phyloP scores from a whole-genome alignment of 164 flowering plant genomes.

The Aristolochia californica region DNA sequence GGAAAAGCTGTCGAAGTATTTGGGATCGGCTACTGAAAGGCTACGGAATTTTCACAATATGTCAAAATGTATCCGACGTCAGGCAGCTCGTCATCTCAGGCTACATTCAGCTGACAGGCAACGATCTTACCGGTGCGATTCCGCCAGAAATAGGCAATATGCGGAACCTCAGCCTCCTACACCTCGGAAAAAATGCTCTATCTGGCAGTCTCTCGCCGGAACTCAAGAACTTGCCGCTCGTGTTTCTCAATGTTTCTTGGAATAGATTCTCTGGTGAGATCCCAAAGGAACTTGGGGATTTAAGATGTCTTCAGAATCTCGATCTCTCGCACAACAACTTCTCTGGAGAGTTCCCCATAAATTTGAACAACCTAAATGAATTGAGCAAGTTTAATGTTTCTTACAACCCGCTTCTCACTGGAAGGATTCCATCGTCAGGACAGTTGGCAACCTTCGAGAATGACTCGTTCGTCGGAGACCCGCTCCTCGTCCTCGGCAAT shows the following conservation, averaged over 20 bases:
- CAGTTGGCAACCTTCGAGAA: conserved; percentile 71
- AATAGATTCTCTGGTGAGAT: conserved; percentile 59
- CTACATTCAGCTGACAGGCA: conserved; percentile 69
- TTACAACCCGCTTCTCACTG: conserved; percentile 62
- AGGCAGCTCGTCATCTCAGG: conserved; percentile 44
- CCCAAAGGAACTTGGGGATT: conserved; percentile 40
- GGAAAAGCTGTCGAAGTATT: conserved; percentile 52
- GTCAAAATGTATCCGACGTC: conserved; percentile 17
- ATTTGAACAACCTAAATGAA: conserved; percentile 42
- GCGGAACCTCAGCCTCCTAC: conserved; percentile 58
- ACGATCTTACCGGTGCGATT: conserved; percentile 47
- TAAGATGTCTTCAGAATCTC: conserved; percentile 60
- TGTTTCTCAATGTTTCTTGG: conserved; percentile 44
- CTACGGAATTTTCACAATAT: conserved; percentile 52
- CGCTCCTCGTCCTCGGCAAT: conserved; percentile 20
- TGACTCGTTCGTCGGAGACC: conserved; percentile 62
- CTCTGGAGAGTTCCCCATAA: conserved; percentile 59
- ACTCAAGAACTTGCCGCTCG: conserved; percentile 43
- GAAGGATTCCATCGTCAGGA: conserved; percentile 51
- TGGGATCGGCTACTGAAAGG: conserved; percentile 72
- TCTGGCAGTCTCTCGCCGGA: conserved; percentile 47
- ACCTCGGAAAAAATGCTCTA: conserved; percentile 46
- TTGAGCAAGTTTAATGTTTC: conserved; percentile 80
- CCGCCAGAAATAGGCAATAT: conserved; percentile 51
- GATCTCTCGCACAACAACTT: conserved; percentile 82